Percentiles rank a stretch among this genome's conserved stretches.
Conservation (phyloP, 768 basidiomycete genomes). For the Floccularia luteovirens region DNA sequence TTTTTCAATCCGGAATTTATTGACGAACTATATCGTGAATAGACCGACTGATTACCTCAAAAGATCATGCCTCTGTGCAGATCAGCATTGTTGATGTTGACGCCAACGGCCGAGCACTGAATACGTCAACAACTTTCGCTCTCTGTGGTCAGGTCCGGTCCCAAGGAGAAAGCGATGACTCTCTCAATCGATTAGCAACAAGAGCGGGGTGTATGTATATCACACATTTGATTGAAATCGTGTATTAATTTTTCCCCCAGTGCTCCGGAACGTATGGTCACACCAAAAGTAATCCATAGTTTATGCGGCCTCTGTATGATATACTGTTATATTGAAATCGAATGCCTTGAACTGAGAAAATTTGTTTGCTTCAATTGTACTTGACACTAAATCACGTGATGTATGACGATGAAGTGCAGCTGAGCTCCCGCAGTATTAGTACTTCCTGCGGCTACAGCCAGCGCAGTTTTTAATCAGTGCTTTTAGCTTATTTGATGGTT, state of each 20-base stretch:
- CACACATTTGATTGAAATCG: not conserved
- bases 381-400: conserved; percentile 7
- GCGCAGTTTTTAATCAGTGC: conserved; percentile 2
- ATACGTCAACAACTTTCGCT: conserved; percentile 85
- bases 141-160: conserved; percentile 92
- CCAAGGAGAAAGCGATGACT: conserved; percentile 94
- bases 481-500: conserved; percentile 9
- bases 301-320: no score
- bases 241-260: conserved; percentile 29
- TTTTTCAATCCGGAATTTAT: conserved; percentile 3
- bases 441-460: conserved; percentile 3
- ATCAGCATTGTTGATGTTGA: conserved; percentile 94
- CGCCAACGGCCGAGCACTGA: conserved; percentile 71
- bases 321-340: no score
- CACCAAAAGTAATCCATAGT: conserved; percentile 96
- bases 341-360: no score
- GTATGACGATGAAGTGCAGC: conserved; percentile 7
- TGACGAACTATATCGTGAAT: conserved; percentile 1
- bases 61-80: conserved; percentile 98
- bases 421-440: not conserved
- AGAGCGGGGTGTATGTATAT: conserved; percentile 84
- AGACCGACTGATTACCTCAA: conserved; percentile 98
- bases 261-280: conserved; percentile 94
- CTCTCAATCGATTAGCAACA: conserved; percentile 92
- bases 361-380: no score